Conservation (phyloP, 306 rosid genomes). For the Inga oerstediana region DNA sequence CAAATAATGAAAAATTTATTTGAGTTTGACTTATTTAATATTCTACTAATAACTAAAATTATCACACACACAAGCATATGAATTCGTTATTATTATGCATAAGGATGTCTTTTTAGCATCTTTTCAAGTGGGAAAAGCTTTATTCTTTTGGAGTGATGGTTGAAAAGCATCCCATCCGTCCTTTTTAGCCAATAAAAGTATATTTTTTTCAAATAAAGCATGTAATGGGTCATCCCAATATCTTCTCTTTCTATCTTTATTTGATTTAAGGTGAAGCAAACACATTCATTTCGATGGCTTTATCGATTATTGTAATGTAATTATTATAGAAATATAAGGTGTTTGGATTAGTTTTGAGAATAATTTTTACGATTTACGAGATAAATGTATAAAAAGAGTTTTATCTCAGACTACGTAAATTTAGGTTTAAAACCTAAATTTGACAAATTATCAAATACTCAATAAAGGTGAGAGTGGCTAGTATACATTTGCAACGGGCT, state of each 20-base stretch:
- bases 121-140: slow-evolving; percentile 25
- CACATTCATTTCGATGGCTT: slow-evolving; percentile 12
- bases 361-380: too few relatives aligned
- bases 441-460: too few relatives aligned
- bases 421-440: too few relatives aligned
- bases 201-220: slow-evolving; percentile 2
- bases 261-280: slow-evolving; percentile 22
- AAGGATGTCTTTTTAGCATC: slow-evolving; percentile 4
- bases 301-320: slow-evolving; percentile 1
- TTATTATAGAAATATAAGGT: neutral
- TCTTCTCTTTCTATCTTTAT: neutral
- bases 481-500: neutral
- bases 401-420: too few relatives aligned
- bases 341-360: neutral
- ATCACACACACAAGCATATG: neutral
- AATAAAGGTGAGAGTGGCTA: neutral
- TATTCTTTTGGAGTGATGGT: neutral
- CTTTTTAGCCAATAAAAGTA: slow-evolving; percentile 10
- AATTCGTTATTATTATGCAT: neutral
- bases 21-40: neutral
- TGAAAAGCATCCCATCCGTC: slow-evolving; percentile 24
- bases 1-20: neutral
- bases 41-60: neutral
- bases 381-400: too few relatives aligned
- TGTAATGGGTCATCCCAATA: slow-evolving; percentile 1